Conservation (phyloP, 2,329 filamentous ascomycete species). For the Paramyrothecium sp. region DNA sequence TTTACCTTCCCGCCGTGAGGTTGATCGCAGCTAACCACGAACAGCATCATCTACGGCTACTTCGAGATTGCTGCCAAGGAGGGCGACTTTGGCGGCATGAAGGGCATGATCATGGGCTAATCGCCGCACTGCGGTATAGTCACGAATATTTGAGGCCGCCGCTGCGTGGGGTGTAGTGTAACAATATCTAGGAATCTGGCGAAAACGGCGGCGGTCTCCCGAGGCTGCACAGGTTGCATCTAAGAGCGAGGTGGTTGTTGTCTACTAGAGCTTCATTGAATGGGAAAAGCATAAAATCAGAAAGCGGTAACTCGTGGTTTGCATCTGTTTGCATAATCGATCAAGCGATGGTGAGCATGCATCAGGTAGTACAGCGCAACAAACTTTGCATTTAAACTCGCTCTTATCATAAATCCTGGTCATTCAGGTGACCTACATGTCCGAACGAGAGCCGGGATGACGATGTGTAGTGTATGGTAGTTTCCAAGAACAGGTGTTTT, state of each 20-base stretch:
- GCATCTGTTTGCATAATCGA: background rate
- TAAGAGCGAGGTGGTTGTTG: background rate
- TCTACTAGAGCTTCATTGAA: background rate
- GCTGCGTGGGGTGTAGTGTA: background rate
- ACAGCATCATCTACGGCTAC: constrained; percentile 97
- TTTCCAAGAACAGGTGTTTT: too few species aligned
- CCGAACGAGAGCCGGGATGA: too few species aligned
- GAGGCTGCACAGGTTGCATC: background rate
- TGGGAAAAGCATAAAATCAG: background rate
- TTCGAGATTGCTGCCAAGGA: constrained; percentile 99
- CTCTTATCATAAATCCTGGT: background rate
- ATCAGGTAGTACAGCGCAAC: background rate
- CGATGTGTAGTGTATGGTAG: too few species aligned
- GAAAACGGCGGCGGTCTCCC: background rate
- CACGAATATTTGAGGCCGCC: background rate
- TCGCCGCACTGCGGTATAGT: constrained; percentile 2
- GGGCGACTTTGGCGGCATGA: constrained; percentile 85
- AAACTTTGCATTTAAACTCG: background rate
- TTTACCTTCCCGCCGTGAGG: constrained; percentile 23
- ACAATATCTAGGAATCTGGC: background rate
- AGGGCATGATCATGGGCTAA: constrained; percentile 72
- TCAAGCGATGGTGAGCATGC: background rate
- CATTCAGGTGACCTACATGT: background rate
- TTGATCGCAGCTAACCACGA: constrained; percentile 26
- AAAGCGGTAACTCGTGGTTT: too few species aligned